Evolutionary conservation across 192 early-diverging fungal genomes (phyloP).

Genomic region (Podila horticola): DNA sequence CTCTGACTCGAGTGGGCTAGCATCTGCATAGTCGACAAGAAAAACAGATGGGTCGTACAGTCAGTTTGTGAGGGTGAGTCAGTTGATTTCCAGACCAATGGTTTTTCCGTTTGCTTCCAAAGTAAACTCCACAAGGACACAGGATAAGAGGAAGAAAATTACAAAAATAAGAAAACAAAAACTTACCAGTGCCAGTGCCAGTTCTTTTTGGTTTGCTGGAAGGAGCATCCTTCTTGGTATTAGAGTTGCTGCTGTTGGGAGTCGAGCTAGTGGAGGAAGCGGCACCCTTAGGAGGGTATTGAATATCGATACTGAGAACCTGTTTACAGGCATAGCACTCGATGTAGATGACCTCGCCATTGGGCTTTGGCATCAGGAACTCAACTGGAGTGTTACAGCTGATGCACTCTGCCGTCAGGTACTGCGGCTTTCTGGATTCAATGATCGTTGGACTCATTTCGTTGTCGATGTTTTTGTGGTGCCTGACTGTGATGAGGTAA

Average conservation of each 20-base stretch:
- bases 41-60: not conserved
- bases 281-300: constrained; percentile 44
- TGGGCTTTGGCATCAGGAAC: constrained; percentile 53
- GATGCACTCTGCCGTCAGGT: constrained; percentile 60
- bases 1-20: constrained; percentile 81
- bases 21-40: constrained; percentile 57
- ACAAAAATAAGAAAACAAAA: not conserved
- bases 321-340: constrained; percentile 66
- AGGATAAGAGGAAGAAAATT: not conserved
- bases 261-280: constrained; percentile 27
- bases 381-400: constrained; percentile 62
- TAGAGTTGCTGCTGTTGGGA: constrained; percentile 10
- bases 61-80: no score
- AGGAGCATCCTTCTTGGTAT: constrained; percentile 21
- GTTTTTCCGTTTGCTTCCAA: no score
- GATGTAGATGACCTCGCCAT: constrained; percentile 54
- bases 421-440: constrained; percentile 65
- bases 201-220: constrained; percentile 25
- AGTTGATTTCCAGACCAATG: no score
- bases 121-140: not conserved
- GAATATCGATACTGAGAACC: constrained; percentile 54
- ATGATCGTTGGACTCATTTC: constrained; percentile 54
- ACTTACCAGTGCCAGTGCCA: constrained; percentile 39
- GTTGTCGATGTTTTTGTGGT: not conserved
- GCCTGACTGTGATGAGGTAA: not conserved